Percentiles rank a stretch among this genome's conserved stretches.
Conservation (phyloP, 345 rosid genomes). For the Erodium maritimum region DNA sequence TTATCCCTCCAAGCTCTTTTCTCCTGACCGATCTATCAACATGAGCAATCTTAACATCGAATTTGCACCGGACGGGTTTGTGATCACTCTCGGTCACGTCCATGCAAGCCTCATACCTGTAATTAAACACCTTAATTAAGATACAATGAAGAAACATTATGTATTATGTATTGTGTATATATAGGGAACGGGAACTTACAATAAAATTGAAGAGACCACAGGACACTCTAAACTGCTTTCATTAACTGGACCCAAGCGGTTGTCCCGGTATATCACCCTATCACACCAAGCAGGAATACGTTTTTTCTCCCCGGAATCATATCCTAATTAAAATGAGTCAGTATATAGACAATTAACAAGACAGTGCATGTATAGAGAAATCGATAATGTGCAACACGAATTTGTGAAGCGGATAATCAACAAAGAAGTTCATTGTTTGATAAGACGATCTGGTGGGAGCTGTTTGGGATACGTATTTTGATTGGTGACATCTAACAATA, state of each 20-base stretch:
- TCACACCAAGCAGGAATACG: slow-evolving; percentile 99
- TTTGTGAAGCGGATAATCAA: too few species aligned
- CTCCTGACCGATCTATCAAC: slow-evolving; percentile 90
- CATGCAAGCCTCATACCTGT: slow-evolving; percentile 94
- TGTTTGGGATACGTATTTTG: too few species aligned
- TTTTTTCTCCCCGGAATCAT: slow-evolving; percentile 98
- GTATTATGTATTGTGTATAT: too few species aligned
- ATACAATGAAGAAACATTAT: slow-evolving; percentile 1
- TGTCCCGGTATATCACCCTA: slow-evolving; percentile 87
- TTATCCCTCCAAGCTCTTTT: slow-evolving; percentile 55
- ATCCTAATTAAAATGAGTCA: too few species aligned
- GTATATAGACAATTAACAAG: too few species aligned
- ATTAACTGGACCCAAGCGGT: slow-evolving; percentile 33
- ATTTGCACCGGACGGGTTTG: slow-evolving; percentile 96
- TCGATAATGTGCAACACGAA: too few species aligned
- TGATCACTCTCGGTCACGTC: slow-evolving; percentile 95
- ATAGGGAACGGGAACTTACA: slow-evolving; percentile 52
- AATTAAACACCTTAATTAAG: slow-evolving; percentile 4
- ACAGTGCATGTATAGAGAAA: too few species aligned
- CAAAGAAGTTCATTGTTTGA: too few species aligned
- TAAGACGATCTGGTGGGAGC: too few species aligned
- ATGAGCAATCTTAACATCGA: slow-evolving; percentile 70
- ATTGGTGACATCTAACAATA: too few species aligned
- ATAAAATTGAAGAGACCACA: slow-evolving; percentile 49
- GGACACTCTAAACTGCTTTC: slow-evolving; percentile 93